Evolutionary conservation across 2,329 filamentous ascomycete genomes (phyloP).

Genomic region (Daldinia sp.): DNA sequence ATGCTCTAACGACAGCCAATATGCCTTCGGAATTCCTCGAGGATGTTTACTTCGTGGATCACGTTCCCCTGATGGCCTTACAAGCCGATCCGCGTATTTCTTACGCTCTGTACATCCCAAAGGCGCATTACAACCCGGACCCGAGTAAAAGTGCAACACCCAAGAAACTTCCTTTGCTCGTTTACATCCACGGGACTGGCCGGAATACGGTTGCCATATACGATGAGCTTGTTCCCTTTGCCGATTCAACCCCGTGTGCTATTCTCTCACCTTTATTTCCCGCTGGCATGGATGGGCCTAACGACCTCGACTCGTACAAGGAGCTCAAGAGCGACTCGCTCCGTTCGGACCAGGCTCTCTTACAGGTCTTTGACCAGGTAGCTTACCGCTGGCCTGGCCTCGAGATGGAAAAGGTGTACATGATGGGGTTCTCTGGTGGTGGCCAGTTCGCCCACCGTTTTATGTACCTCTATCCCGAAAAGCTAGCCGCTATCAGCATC

Average conservation of each 20-base stretch:
- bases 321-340: constrained; percentile 37
- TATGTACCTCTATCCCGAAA: constrained; percentile 50
- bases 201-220: constrained; percentile 35
- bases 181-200: constrained; percentile 49
- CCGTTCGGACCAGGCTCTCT: constrained; percentile 46
- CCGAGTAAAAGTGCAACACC: constrained; percentile 3
- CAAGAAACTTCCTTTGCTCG: constrained; percentile 46
- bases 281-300: constrained; percentile 46
- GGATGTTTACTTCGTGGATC: constrained; percentile 44
- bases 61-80: constrained; percentile 42
- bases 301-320: constrained; percentile 50
- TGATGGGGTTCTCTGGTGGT: constrained; percentile 51
- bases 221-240: constrained; percentile 41
- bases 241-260: constrained; percentile 45
- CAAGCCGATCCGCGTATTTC: constrained; percentile 47
- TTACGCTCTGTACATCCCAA: constrained; percentile 48
- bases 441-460: constrained; percentile 51
- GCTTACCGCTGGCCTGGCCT: constrained; percentile 48
- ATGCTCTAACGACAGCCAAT: constrained; percentile 34
- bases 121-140: constrained; percentile 42
- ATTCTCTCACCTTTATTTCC: constrained; percentile 50
- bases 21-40: constrained; percentile 46
- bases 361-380: constrained; percentile 49
- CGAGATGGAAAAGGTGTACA: constrained; percentile 44
- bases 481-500: constrained; percentile 46